Evolutionary conservation across 495 filamentous ascomycete genomes (phyloP).

Genomic region (Tuber calosporum): DNA sequence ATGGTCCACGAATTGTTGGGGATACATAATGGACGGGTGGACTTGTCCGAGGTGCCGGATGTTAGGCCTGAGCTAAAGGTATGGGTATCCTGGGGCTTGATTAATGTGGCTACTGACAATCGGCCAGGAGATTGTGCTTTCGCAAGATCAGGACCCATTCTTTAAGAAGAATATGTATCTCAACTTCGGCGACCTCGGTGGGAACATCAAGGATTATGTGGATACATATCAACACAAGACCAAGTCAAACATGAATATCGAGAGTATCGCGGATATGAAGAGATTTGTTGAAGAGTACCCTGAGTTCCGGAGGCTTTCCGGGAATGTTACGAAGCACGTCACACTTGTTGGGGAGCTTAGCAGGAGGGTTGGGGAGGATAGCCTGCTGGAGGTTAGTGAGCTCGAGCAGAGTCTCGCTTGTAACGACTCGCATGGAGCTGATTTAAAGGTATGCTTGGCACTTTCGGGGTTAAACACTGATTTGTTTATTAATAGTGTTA

Average conservation of each 20-base stretch:
- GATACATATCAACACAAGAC: slow-evolving; percentile 95
- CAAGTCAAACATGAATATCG: slow-evolving; percentile 84
- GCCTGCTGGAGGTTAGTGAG: slow-evolving; percentile 86
- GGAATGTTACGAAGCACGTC: slow-evolving; percentile 97
- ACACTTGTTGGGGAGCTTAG: slow-evolving; percentile 90
- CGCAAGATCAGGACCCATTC: slow-evolving; percentile 96
- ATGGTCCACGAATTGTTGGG: slow-evolving; percentile 97
- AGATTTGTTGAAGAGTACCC: slow-evolving; percentile 98
- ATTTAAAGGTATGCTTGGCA: slow-evolving; percentile 63
- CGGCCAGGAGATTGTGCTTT: slow-evolving; percentile 72
- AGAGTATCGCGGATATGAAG: slow-evolving; percentile 97
- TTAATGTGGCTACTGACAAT: slow-evolving; percentile 13
- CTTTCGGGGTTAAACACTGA: background rate
- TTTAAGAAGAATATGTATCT: slow-evolving; percentile 99
- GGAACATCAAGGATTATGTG: slow-evolving; percentile 98
- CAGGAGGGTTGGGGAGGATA: slow-evolving; percentile 73
- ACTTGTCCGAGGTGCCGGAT: slow-evolving; percentile 78
- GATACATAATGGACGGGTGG: slow-evolving; percentile 85
- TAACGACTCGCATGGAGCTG: slow-evolving; percentile 83
- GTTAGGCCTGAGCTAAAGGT: slow-evolving; percentile 75
- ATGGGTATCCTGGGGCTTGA: background rate
- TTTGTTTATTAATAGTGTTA: slow-evolving; percentile 43
- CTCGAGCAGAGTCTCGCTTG: slow-evolving; percentile 94
- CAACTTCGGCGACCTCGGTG: slow-evolving; percentile 93
- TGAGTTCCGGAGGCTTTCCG: slow-evolving; percentile 91